Conservation (phyloP, 768 basidiomycete species). For the Pulveroboletus ravenelii region DNA sequence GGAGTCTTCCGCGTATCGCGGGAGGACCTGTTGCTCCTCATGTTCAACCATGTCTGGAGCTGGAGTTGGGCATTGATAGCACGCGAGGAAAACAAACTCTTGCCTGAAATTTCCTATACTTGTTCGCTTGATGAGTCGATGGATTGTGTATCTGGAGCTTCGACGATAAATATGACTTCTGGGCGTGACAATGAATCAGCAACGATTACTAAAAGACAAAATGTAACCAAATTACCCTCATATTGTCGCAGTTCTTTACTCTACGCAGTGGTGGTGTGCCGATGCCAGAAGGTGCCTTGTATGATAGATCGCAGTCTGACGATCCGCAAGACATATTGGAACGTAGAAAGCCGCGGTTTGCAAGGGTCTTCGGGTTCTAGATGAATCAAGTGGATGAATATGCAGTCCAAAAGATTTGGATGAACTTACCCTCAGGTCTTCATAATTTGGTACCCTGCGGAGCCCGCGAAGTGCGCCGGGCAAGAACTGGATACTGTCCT, state of each 20-base stretch:
- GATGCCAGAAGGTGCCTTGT: not conserved
- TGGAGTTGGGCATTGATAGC: not conserved
- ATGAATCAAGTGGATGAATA: not conserved
- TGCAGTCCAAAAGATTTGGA: not conserved
- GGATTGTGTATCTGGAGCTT: not conserved
- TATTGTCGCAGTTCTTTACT: not conserved
- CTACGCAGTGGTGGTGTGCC: not conserved
- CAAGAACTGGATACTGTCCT: not conserved
- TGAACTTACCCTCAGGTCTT: conserved; percentile 16
- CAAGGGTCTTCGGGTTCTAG: not conserved
- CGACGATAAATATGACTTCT: conserved; percentile 6
- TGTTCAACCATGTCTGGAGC: conserved; percentile 4
- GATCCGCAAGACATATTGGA: not conserved
- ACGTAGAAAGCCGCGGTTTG: not conserved
- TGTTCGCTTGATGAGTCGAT: not conserved
- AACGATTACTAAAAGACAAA: not conserved
- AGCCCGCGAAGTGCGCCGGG: conserved; percentile 3
- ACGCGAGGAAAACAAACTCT: not conserved
- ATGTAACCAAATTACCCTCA: not conserved
- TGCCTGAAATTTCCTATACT: conserved; percentile 3
- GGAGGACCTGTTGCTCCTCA: not conserved
- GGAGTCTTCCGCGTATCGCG: not conserved
- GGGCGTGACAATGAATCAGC: not conserved
- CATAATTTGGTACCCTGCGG: conserved; percentile 15
- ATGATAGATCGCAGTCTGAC: not conserved